These are phyloP conservation scores for Talaromyces sp. DNA, from an alignment of 2,329 filamentous ascomycete genomes.

Conservation along the genomic window DNA sequence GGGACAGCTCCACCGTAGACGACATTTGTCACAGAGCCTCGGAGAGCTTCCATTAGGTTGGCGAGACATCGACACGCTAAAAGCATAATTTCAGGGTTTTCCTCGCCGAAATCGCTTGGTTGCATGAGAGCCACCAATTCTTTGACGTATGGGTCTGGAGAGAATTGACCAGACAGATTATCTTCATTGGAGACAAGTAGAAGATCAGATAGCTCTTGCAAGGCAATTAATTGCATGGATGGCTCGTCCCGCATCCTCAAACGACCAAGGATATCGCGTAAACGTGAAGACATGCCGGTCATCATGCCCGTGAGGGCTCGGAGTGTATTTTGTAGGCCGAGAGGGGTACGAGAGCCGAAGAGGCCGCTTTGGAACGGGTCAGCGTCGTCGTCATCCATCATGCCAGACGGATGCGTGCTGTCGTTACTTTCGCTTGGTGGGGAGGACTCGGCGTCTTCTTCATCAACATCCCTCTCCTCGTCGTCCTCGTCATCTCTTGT, in stretches of 20 bases:
- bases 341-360: slow-evolving; percentile 61
- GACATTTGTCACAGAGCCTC: slow-evolving; percentile 87
- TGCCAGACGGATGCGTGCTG: slow-evolving; percentile 47
- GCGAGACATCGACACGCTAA: slow-evolving; percentile 91
- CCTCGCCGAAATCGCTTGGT: slow-evolving; percentile 76
- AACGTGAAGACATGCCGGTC: slow-evolving; percentile 71
- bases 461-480: slow-evolving; percentile 26
- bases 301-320: slow-evolving; percentile 88
- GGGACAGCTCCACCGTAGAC: slow-evolving; percentile 97
- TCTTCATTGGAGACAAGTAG: slow-evolving; percentile 94
- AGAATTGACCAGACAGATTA: slow-evolving; percentile 90
- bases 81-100: slow-evolving; percentile 96
- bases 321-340: slow-evolving; percentile 71
- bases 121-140: slow-evolving; percentile 91
- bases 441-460: slow-evolving; percentile 53
- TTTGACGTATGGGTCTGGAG: slow-evolving; percentile 89
- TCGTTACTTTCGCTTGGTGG: slow-evolving; percentile 61
- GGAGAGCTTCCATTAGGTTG: slow-evolving; percentile 95
- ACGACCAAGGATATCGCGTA: slow-evolving; percentile 71
- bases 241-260: slow-evolving; percentile 79
- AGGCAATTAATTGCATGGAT: slow-evolving; percentile 81
- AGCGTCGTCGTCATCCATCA: slow-evolving; percentile 52
- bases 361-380: slow-evolving; percentile 56
- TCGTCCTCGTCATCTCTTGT: slow-evolving; percentile 38
- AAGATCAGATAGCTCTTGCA: slow-evolving; percentile 90